phyloP scores from a whole-genome alignment of 768 basidiomycete genomes.

The Lactarius pseudohatsudake region DNA sequence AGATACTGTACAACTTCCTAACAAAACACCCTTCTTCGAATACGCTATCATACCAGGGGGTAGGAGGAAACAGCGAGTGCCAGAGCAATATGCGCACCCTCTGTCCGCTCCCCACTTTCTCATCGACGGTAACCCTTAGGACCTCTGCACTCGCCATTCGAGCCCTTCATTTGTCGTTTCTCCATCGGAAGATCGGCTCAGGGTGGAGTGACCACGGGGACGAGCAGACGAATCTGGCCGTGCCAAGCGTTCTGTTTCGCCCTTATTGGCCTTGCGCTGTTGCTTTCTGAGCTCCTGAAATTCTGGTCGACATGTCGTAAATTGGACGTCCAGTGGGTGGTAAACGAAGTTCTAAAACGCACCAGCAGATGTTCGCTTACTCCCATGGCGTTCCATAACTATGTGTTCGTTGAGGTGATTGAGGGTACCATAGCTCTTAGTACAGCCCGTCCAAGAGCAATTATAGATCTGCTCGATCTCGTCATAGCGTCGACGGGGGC shows the following conservation, averaged over 20 bases:
- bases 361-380: constrained; percentile 89
- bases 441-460: constrained; percentile 60
- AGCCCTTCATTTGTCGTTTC: no score
- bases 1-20: no score
- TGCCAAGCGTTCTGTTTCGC: constrained; percentile 36
- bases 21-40: no score
- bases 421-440: constrained; percentile 89
- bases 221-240: background rate
- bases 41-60: no score
- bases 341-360: constrained; percentile 35
- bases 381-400: constrained; percentile 95
- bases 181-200: no score
- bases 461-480: constrained; percentile 94
- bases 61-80: no score
- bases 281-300: constrained; percentile 97
- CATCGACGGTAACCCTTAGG: no score
- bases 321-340: constrained; percentile 22
- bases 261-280: constrained; percentile 94
- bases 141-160: no score
- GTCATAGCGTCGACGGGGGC: constrained; percentile 84
- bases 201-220: no score
- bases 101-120: no score
- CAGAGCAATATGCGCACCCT: no score
- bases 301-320: constrained; percentile 51
- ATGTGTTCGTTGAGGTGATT: constrained; percentile 99